phyloP scores from a whole-genome alignment of 2,329 filamentous ascomycete genomes.

The Herpotrichia juniperi region DNA sequence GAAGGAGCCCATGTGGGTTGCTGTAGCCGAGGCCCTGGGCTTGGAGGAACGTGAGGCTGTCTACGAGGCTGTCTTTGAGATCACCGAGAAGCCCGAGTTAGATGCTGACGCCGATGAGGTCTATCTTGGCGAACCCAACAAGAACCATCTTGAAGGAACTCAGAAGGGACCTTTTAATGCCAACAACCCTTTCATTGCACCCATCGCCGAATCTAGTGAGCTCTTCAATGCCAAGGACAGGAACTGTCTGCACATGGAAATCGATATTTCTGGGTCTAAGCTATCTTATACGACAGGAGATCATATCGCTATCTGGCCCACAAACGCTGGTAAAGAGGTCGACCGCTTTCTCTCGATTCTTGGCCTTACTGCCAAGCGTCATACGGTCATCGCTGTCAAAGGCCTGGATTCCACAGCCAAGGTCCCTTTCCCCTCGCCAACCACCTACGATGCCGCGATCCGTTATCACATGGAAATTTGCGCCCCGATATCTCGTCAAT shows the following conservation, averaged over 20 bases:
- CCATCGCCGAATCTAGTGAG: conserved; percentile 88
- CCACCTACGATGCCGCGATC: conserved; percentile 90
- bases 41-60: conserved; percentile 94
- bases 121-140: conserved; percentile 95
- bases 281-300: conserved; percentile 95
- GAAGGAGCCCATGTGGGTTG: conserved; percentile 99
- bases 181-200: conserved; percentile 96
- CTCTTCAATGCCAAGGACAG: conserved; percentile 87
- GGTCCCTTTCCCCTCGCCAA: conserved; percentile 95
- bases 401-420: conserved; percentile 93
- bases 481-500: conserved; percentile 94
- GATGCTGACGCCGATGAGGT: conserved; percentile 78
- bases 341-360: conserved; percentile 85
- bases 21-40: conserved; percentile 80
- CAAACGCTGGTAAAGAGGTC: conserved; percentile 89
- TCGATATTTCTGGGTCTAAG: conserved; percentile 88
- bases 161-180: conserved; percentile 91
- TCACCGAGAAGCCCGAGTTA: conserved; percentile 77
- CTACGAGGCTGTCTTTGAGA: conserved; percentile 90
- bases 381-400: conserved; percentile 86
- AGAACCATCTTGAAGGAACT: conserved; percentile 86
- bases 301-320: conserved; percentile 90
- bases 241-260: conserved; percentile 96
- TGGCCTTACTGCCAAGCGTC: conserved; percentile 75
- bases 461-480: conserved; percentile 98